phyloP scores from a whole-genome alignment of 257 asterid genomes.

The Ballota nigra region DNA sequence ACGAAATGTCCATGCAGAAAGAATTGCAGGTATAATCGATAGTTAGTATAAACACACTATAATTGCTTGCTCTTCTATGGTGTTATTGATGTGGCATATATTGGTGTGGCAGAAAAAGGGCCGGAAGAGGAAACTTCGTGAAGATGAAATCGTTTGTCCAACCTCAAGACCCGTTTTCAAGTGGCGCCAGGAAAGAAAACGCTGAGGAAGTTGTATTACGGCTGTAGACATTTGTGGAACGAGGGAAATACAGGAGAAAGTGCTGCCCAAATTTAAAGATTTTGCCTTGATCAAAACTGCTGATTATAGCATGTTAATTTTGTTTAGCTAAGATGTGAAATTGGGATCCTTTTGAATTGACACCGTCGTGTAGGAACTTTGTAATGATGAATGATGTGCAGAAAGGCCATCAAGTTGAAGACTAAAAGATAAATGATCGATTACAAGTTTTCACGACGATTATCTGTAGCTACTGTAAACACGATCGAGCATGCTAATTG shows the following conservation, averaged over 20 bases:
- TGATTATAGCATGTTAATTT: too few species aligned
- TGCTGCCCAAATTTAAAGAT: background rate
- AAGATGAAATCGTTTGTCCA: constrained; percentile 68
- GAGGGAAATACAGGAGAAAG: background rate
- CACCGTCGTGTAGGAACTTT: too few species aligned
- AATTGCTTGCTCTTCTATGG: background rate
- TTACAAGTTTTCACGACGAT: too few species aligned
- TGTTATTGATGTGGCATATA: background rate
- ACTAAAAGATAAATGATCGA: too few species aligned
- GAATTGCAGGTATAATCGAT: constrained; percentile 64
- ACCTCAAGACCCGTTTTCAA: constrained; percentile 61
- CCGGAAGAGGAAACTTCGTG: constrained; percentile 78
- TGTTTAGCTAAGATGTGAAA: background rate
- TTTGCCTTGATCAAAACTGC: background rate
- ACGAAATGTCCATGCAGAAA: constrained; percentile 80
- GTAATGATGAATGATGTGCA: too few species aligned
- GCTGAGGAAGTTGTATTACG: constrained; percentile 33
- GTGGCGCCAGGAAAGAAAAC: constrained; percentile 73
- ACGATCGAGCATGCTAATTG: too few species aligned
- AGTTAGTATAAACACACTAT: background rate
- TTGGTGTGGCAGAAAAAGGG: constrained; percentile 66
- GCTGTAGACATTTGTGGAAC: background rate
- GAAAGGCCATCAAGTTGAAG: too few species aligned
- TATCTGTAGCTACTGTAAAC: too few species aligned
- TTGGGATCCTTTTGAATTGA: too few species aligned